Evolutionary conservation across 2,329 filamentous ascomycete species (phyloP), one percentile per base, ranked within the genome.

Genomic region (Colletotrichum musae): DNA sequence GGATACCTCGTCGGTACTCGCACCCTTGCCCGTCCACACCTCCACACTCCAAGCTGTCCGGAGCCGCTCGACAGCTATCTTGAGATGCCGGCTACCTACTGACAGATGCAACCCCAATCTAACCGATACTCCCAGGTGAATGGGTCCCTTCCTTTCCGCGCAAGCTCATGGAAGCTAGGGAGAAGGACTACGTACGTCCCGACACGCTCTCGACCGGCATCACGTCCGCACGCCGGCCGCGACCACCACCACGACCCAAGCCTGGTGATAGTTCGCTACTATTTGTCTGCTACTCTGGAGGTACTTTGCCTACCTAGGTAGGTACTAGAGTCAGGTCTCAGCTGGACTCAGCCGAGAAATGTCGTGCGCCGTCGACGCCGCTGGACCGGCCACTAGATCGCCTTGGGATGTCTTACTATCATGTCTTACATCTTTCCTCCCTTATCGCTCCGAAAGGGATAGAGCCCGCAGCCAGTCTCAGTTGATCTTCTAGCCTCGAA

Each of bases 81-180:
- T 45, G 54, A 58, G 53, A 60, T 56, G 50, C 60, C 32, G 36
- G 48, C 59, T 5, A 32, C 39, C 59, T 5, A 24, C 39, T 59
- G 62, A 57, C 62, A 66, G 63, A 57, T 61, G 62, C 43, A 57
- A 61, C 62, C 57, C 43, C 67, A 70, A 67, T 66, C 43, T 70
- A 70, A 70, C 24, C 63, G 67, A 70, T 26, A 69, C 66, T 66
- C 51, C 60, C 56, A 52, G 15, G 43, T 62, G 66, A 69, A 69
- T 52, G 66, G 62, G 56, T 24, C 32, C 43, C 66, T 15, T 60
- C 56, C 56, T 53, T 58, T 69, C 43, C 62, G 41, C 50, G 51
- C 56, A 67, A 61, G 62, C 62, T 66, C 52, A 66, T 52, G 13
- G 45, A 58, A 64, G 48, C 60, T 59, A 59, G 53, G 65, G 53